A percentile compares a stretch with the other conserved stretches of the same genome.
Conservation (phyloP, 2,329 filamentous ascomycete genomes). For the Colletotrichum musae region DNA sequence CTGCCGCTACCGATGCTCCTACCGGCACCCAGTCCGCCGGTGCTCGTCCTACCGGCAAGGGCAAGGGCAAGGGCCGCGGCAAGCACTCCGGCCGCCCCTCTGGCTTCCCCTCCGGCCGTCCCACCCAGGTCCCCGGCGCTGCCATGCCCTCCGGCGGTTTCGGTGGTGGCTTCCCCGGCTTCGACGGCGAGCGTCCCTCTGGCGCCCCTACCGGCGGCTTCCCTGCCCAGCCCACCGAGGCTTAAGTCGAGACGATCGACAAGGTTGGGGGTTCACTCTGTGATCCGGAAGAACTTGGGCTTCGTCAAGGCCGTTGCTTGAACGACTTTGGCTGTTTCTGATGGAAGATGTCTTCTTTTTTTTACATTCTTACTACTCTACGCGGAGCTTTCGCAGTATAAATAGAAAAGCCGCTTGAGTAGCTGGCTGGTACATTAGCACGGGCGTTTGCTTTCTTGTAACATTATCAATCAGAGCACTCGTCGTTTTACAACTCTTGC, state of each 20-base stretch:
- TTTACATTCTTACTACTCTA: constrained; percentile 18
- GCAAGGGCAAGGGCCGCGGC: constrained; percentile 24
- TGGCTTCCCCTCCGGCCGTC: constrained; percentile 32
- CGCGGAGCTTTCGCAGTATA: constrained; percentile 33
- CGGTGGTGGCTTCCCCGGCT: constrained; percentile 23
- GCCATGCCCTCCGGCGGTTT: constrained; percentile 34
- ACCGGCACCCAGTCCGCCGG: constrained; percentile 11
- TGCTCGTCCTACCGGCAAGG: constrained; percentile 28
- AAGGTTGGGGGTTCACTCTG: background rate
- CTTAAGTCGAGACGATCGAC: constrained; percentile 2
- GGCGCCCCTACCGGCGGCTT: constrained; percentile 8
- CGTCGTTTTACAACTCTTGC: constrained; percentile 3
- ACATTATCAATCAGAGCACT: constrained; percentile 15
- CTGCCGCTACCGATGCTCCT: constrained; percentile 24
- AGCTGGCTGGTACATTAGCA: constrained; percentile 37
- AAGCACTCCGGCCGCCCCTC: constrained; percentile 28
- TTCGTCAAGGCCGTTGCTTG: constrained; percentile 24
- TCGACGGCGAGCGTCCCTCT: constrained; percentile 20
- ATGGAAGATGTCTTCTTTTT: constrained; percentile 24
- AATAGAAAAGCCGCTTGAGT: constrained; percentile 35
- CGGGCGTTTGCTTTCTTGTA: constrained; percentile 23
- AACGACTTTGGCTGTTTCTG: constrained; percentile 11
- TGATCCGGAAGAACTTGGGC: constrained; percentile 10
- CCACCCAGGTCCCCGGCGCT: constrained; percentile 34
- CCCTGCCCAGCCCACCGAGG: constrained; percentile 13